phyloP scores from a whole-genome alignment of 116 monocot genomes.

The Phalaenopsis hybrid region DNA sequence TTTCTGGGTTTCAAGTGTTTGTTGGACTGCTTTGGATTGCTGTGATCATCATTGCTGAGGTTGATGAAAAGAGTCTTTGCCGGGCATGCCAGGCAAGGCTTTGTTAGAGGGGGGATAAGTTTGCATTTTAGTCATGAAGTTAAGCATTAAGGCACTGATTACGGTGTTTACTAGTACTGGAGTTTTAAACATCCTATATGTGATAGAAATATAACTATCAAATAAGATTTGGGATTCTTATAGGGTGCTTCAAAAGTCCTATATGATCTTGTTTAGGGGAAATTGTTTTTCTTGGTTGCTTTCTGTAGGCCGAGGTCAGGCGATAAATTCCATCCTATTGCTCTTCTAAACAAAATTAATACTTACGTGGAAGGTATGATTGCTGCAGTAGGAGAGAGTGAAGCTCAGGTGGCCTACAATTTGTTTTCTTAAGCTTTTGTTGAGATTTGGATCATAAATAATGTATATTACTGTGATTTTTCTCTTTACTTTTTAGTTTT shows the following conservation, averaged over 20 bases:
- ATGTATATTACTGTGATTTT: not conserved
- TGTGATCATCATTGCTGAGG: no score
- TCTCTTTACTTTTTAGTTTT: no score
- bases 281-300: not conserved
- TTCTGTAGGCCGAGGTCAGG: not conserved
- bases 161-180: not conserved
- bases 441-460: not conserved
- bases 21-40: no score
- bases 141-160: not conserved
- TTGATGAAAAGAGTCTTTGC: no score
- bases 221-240: not conserved
- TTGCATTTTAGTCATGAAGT: not conserved
- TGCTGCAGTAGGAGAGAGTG: not conserved
- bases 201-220: not conserved
- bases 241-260: no score
- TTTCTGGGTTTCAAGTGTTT: no score
- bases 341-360: not conserved
- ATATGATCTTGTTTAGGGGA: no score
- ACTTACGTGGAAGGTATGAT: not conserved
- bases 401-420: not conserved
- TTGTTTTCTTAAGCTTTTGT: not conserved
- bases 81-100: no score
- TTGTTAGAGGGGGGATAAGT: not conserved
- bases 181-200: not conserved
- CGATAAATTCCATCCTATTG: not conserved